Evolutionary conservation across 1,284 basidiomycete genomes (phyloP), one percentile per base, ranked within the genome.

Genomic region (Malassezia psittaci): DNA sequence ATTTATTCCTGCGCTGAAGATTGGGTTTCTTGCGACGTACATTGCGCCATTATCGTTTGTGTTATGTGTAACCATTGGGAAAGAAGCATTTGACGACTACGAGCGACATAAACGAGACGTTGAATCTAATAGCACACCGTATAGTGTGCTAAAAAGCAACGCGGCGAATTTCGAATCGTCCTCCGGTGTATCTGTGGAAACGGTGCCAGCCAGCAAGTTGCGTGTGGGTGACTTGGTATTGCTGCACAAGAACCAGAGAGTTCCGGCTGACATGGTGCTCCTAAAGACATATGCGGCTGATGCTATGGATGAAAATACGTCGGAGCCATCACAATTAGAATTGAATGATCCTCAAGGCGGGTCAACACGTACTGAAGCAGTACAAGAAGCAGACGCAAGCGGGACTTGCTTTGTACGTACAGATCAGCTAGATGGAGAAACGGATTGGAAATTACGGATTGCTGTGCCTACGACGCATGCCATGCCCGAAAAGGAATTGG

Each of bases 21-120:
- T 96, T 88, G 90, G 93, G 11, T 96, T 91, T 72, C 90, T 98
- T 59, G 81, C 87, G 41, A 99, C 94, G 8, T 99, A 98, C 75
- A 83, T 98, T 47, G 91, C 90, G 0, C 94, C 94, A 0, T 81
- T 98, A 5, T 90, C 88, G 0, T 96, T 99, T 68, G 94, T 98
- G 0, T 81, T 98, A 2, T 82, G 79, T 50, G 86, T 99, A 9
- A 98, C 94, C 2, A 94, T 98, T 81, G 90, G 91, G 19, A 99
- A 99, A 76, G 94, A 99, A 76, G 94, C 93, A 0, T 89, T 90
- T 68, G 94, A 99, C 72, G 94, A 99, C 77, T 96, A 91, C 78
- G 86, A 87, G 63, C 87, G 94, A 19, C 83, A 91, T 72, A 82
- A 85, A 9, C 83, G 94, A 32, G 94, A 98, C 75, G 81, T 83